Evolutionary conservation across 148 eudicot genomes (phyloP), one percentile per base, ranked within the genome.

Genomic region (Silene conica): DNA sequence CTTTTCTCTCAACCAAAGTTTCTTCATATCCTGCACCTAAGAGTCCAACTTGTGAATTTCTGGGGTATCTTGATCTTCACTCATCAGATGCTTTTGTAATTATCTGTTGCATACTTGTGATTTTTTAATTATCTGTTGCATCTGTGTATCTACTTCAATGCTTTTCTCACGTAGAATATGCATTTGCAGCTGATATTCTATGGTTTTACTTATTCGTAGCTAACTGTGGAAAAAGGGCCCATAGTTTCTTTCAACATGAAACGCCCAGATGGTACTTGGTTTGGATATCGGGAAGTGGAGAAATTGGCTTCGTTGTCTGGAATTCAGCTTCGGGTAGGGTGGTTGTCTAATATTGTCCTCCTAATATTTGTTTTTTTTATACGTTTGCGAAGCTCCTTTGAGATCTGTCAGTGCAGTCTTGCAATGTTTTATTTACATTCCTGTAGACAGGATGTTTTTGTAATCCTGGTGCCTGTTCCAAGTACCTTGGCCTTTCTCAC

Each of bases 381-480:
- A 8, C 0, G 16, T 68, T 34, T 26, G 38, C 31, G 25, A 22
- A 23, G 59, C 59, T 69, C 59, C 1, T 52, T 21, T 31, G 55
- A 43, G 50, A 48, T 28, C 22, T 25, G 20, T 70, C 0, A 28
- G 7, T 70, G 55, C n/a, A 12, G 74, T n/a, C 71, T 73, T 68
- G 25, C 73, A 60, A 46, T 46, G 74, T 77, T 64, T 73, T 13
- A 65, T 79, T 76, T 64, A 77, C n/a, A 50, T 31, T 72, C 74
- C 16, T 82, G 76, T 89, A 95, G 98, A 88, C 98, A 85, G 98
- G 98, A 82, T 95, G 98, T 79, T 95, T 95, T 81, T 95, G 98
- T 84, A 95, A 95, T 87, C 98, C 98, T 75, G 98, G 98, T 59
- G 97, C 97, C 20, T 92, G 98, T 77, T 89, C 98, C 19, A 95